phyloP scores from a whole-genome alignment of 2,329 filamentous ascomycete species.

The Talaromyces sp. region DNA sequence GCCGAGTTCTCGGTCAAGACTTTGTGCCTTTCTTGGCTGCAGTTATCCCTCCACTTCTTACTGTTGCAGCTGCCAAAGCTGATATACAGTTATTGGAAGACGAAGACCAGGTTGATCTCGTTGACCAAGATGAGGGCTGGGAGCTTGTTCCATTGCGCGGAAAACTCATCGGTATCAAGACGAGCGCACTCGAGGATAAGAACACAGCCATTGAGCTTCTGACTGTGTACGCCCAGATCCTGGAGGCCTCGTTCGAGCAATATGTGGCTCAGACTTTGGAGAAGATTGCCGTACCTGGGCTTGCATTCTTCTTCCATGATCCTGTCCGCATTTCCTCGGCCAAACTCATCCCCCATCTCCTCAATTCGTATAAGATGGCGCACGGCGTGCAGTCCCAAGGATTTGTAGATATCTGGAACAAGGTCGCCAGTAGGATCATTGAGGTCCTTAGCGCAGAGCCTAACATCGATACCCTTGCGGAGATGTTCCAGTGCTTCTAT shows the following conservation, averaged over 20 bases:
- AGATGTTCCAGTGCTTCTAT: slow-evolving; percentile 99
- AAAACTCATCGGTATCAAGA: slow-evolving; percentile 97
- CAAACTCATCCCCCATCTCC: slow-evolving; percentile 85
- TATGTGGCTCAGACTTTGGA: slow-evolving; percentile 94
- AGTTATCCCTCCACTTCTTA: slow-evolving; percentile 89
- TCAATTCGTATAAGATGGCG: slow-evolving; percentile 90
- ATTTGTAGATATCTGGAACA: slow-evolving; percentile 76
- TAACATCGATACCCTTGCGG: slow-evolving; percentile 89
- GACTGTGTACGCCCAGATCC: slow-evolving; percentile 91
- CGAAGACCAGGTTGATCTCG: slow-evolving; percentile 85
- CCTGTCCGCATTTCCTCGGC: slow-evolving; percentile 92
- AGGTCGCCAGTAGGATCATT: slow-evolving; percentile 81
- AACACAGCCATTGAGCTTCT: slow-evolving; percentile 99
- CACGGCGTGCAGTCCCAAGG: slow-evolving; percentile 76
- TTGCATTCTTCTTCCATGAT: slow-evolving; percentile 99
- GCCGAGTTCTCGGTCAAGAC: slow-evolving; percentile 80
- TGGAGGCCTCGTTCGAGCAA: slow-evolving; percentile 87
- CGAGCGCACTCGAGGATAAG: slow-evolving; percentile 94
- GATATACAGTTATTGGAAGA: slow-evolving; percentile 95
- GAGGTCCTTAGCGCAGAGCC: slow-evolving; percentile 92
- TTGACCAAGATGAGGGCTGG: slow-evolving; percentile 95
- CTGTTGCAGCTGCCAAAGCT: slow-evolving; percentile 89
- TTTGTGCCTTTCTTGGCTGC: slow-evolving; percentile 89
- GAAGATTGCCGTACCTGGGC: slow-evolving; percentile 86
- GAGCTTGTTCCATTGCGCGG: slow-evolving; percentile 94